Conservation (phyloP, 352 stramenopile species). For the Globisporangium alternatum region DNA sequence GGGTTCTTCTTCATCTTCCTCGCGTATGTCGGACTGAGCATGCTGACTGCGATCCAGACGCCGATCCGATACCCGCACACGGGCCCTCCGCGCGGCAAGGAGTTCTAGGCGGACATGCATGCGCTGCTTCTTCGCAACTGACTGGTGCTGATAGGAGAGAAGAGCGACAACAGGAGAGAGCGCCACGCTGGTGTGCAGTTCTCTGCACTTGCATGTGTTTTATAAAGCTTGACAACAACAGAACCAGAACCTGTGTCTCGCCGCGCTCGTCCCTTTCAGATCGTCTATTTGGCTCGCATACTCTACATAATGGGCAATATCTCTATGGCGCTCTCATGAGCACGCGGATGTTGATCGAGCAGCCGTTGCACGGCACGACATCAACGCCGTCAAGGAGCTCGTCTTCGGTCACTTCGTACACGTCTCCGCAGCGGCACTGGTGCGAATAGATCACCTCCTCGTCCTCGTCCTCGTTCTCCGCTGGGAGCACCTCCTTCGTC, state of each 20-base stretch:
- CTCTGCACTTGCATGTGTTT: slow-evolving; percentile 7
- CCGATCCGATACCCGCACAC: slow-evolving; percentile 65
- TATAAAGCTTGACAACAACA: slow-evolving; percentile 1
- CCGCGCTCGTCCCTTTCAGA: neutral
- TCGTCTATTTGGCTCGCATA: neutral
- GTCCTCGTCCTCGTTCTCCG: slow-evolving; percentile 27
- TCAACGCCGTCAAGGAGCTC: slow-evolving; percentile 66
- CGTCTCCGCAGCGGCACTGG: slow-evolving; percentile 67
- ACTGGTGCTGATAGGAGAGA: slow-evolving; percentile 1
- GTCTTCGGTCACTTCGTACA: slow-evolving; percentile 62
- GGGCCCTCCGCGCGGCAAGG: slow-evolving; percentile 75
- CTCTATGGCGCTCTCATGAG: slow-evolving; percentile 28
- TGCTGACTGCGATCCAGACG: slow-evolving; percentile 77
- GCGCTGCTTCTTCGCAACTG: neutral
- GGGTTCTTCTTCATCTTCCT: slow-evolving; percentile 81
- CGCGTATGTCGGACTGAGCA: slow-evolving; percentile 64
- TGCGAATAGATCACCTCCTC: slow-evolving; percentile 57
- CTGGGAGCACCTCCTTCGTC: slow-evolving; percentile 29
- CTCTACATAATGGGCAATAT: neutral
- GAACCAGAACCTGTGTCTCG: neutral
- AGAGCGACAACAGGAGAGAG: neutral
- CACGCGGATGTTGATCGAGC: slow-evolving; percentile 79
- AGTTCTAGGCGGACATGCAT: slow-evolving; percentile 49
- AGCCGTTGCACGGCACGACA: slow-evolving; percentile 74
- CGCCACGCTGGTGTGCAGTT: too few relatives aligned